phyloP scores from a whole-genome alignment of 2,329 filamentous ascomycete genomes.

The Orbilia brochopaga region DNA sequence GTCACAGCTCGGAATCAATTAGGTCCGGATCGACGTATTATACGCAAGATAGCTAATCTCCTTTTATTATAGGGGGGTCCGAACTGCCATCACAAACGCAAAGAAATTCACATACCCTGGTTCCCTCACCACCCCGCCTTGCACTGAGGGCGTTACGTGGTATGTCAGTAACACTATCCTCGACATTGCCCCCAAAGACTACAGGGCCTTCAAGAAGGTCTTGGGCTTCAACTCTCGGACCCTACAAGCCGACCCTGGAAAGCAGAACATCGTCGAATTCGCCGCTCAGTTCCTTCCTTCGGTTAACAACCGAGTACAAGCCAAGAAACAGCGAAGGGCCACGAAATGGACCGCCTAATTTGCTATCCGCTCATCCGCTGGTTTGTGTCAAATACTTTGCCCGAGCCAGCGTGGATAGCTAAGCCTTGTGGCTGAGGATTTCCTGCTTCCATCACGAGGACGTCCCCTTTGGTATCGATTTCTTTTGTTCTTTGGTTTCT shows the following conservation, averaged over 20 bases:
- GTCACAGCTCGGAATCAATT: not conserved
- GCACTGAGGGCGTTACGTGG: conserved; percentile 62
- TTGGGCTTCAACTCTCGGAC: conserved; percentile 63
- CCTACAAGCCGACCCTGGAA: conserved; percentile 58
- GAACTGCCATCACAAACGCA: conserved; percentile 30
- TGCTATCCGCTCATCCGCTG: not conserved
- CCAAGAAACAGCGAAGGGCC: conserved; percentile 32
- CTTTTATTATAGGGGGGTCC: conserved; percentile 39
- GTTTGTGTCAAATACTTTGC: not conserved
- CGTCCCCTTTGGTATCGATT: not conserved
- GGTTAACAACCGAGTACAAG: conserved; percentile 4
- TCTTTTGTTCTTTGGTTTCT: not conserved
- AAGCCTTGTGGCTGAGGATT: not conserved
- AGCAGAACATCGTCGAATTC: conserved; percentile 51
- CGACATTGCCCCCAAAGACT: conserved; percentile 57
- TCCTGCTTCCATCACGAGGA: not conserved
- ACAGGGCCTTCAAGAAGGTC: conserved; percentile 59
- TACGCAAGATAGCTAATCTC: not conserved
- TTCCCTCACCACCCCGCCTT: conserved; percentile 63
- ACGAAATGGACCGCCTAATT: conserved; percentile 9
- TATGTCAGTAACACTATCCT: conserved; percentile 59
- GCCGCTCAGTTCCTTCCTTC: conserved; percentile 43
- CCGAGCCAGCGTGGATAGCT: not conserved
- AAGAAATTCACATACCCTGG: conserved; percentile 59
- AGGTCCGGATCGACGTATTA: not conserved